Evolutionary conservation across 192 early-diverging fungal genomes (phyloP), one percentile per base, ranked within the genome.

Genomic region (Backusella tarrabulga): DNA sequence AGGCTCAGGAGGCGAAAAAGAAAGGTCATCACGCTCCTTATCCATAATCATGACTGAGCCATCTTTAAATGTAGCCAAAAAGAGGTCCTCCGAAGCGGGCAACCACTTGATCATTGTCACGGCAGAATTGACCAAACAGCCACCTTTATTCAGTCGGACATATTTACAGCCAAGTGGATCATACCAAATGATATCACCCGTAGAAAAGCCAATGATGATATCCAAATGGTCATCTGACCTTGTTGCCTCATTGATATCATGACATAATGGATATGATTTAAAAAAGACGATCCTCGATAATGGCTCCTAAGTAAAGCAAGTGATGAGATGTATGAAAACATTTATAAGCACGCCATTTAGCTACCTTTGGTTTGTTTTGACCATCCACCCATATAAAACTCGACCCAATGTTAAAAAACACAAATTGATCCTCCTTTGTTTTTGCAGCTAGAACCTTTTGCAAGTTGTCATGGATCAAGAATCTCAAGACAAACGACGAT

Each of bases 161-260:
- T 96, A 97, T 79, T 96, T 97, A 76, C 95, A 94, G 41, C 91
- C 90, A 2, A 98, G 85, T 15, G 96, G 92, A 75, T 95, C 96
- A 72, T 93, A 97, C 90, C 92, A 93, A 44, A 98, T 84, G 36
- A 93, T 83, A 75, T 96, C 92, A 29, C 95, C 95, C 7, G 91
- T 89, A 6, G 88, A 89, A 77, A 90, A 93, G 11, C 95, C 96
- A 82, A 97, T 91, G n/a, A 97, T 88, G 8, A 96, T 86, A 78
- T 97, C 95, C 72, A 98, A 77, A 71, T 90, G 93, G 40, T 93
- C 87, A 34, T 60, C 74, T 35, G 81, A 86, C 50, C 92, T 80
- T 7, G 92, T 95, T 17, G 91, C 75, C 34, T 87, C 74, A 80
- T 97, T 97, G 40, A 97, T 88, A 84, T 95, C 96, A 79, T 96